A percentile compares a stretch with the other conserved stretches of the same genome.
These are phyloP conservation scores for Aspergillus japonicus DNA, from an alignment of 2,329 filamentous ascomycete species.

Conservation along the genomic window DNA sequence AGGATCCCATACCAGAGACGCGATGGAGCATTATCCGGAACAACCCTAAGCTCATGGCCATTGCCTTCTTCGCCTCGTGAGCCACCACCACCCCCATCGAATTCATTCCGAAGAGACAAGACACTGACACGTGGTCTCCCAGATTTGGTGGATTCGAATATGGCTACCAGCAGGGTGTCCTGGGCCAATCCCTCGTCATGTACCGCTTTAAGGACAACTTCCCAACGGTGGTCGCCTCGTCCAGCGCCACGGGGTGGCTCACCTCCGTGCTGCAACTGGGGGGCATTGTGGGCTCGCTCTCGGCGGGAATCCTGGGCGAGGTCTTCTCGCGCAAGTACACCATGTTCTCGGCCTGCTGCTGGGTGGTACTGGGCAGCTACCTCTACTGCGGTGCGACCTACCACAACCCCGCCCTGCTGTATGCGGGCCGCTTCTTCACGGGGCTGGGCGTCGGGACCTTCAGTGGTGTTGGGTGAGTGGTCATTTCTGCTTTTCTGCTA, in stretches of 20 bases:
- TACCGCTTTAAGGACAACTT: slow-evolving; percentile 50
- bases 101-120: no score
- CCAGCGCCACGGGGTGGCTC: slow-evolving; percentile 42
- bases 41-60: slow-evolving; percentile 52
- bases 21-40: slow-evolving; percentile 9
- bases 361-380: slow-evolving; percentile 47
- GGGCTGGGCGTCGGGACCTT: slow-evolving; percentile 34
- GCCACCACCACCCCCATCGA: background rate
- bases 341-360: slow-evolving; percentile 53
- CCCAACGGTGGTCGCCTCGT: slow-evolving; percentile 44
- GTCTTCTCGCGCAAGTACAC: slow-evolving; percentile 53
- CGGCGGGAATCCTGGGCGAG: slow-evolving; percentile 50
- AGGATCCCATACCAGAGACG: background rate
- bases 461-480: slow-evolving; percentile 30
- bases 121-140: no score
- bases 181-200: slow-evolving; percentile 51
- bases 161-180: slow-evolving; percentile 48
- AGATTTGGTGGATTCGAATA: slow-evolving; percentile 50
- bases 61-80: slow-evolving; percentile 50
- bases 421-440: slow-evolving; percentile 33
- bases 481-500: no score
- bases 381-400: slow-evolving; percentile 28
- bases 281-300: slow-evolving; percentile 45
- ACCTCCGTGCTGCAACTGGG: slow-evolving; percentile 55
- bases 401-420: slow-evolving; percentile 25